phyloP scores from a whole-genome alignment of 2,329 filamentous ascomycete genomes.

The Amesomyces nigricolor region DNA sequence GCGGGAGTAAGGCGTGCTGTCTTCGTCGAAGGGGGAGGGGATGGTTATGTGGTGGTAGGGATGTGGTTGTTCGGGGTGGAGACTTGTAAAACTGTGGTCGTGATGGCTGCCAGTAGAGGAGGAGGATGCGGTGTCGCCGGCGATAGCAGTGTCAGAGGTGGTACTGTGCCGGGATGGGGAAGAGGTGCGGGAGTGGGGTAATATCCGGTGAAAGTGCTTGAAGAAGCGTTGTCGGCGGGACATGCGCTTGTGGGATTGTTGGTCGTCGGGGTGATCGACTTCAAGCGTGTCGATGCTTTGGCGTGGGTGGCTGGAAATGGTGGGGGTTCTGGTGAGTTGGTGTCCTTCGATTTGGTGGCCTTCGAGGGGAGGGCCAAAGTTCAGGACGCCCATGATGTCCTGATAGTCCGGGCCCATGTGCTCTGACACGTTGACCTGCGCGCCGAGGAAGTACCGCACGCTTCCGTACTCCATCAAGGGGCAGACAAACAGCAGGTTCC shows the following conservation, averaged over 20 bases:
- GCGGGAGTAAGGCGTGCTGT: constrained; percentile 28
- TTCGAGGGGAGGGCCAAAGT: constrained; percentile 33
- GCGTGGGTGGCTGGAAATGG: neutral
- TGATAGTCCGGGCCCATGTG: constrained; percentile 41
- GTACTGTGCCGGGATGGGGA: constrained; percentile 5
- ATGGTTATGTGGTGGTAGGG: neutral
- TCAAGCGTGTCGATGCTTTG: neutral
- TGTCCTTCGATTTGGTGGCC: constrained; percentile 30
- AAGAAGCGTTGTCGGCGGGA: constrained; percentile 19
- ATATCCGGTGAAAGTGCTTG: constrained; percentile 15
- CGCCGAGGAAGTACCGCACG: constrained; percentile 49
- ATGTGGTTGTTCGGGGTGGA: constrained; percentile 10
- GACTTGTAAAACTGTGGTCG: constrained; percentile 5
- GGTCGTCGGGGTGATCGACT: neutral
- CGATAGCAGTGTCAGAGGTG: neutral
- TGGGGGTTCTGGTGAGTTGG: constrained; percentile 1
- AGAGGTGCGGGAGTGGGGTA: neutral
- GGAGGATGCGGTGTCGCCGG: neutral
- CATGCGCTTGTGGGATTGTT: neutral
- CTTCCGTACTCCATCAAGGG: constrained; percentile 48
- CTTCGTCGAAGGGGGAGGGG: constrained; percentile 14
- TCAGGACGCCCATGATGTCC: constrained; percentile 48
- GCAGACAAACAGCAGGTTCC: constrained; percentile 51
- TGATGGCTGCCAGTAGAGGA: neutral
- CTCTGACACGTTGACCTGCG: constrained; percentile 53